Base-by-base conservation (phyloP, 192 early-diverging fungal species). In the Gigaspora rosea region DNA sequence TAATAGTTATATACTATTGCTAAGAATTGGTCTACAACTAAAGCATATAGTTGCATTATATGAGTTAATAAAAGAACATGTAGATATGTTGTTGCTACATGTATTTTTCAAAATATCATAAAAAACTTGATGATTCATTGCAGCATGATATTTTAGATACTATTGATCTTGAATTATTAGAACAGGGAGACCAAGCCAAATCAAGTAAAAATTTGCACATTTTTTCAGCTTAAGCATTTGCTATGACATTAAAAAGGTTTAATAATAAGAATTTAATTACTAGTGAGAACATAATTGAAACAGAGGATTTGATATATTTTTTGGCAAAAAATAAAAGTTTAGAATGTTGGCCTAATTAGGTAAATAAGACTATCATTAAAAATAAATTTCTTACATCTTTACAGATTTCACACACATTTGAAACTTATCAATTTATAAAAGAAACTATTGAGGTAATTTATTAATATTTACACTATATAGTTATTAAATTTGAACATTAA, bases 31-130 rank as follows among this genome's bases (percentile, higher is more conserved):
- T 32, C 36, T 78, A 11, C 54, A 46, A 33, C 41, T 78, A 3
- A 71, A 36, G n/a, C 77, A 78, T 59, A 32, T 78, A n/a, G 47
- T 78, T 11, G 68, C 77, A 16, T 59, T 78, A 20, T 78, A 78
- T 61, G 77, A 78, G 32, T 61, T 71, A 18, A 49, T 72, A 15
- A 70, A 78, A 61, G 69, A 78, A 15, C 54, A 54, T 20, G 77
- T 78, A n/a, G 56, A 56, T n/a, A 56, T 54, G 54, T 61, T 15
- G 33, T 73, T 10, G 35, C 73, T 12, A 4, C 49, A 36, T 73
- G 16, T 50, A 46, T 78, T 13, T 47, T 50, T 13, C 36, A 6
- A 72, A 61, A 47, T 78, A 73, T 50, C 73, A 71, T n/a, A 9
- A 15, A 71, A 5, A 8, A 58, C 33, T 78, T 49, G 22, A 36